A percentile compares a stretch with the other conserved stretches of the same genome.
phyloP scores from a whole-genome alignment of 2,329 filamentous ascomycete species.

The Aureobasidium musti region DNA sequence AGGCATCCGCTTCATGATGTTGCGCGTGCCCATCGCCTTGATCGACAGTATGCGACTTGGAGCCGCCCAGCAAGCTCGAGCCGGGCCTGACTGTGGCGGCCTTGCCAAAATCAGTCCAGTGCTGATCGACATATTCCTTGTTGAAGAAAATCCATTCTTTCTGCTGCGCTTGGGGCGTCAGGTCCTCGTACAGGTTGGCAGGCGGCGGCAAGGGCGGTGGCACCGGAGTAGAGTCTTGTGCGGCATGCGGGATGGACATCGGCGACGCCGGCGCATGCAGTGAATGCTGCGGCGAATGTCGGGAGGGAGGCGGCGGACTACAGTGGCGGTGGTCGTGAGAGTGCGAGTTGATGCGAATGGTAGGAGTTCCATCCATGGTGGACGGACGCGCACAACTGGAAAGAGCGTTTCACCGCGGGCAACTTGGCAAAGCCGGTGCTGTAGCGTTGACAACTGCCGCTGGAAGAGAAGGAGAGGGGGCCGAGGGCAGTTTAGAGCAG shows the following conservation, averaged over 20 bases:
- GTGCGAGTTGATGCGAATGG: slow-evolving; percentile 40
- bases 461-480: slow-evolving; percentile 2
- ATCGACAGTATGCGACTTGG: slow-evolving; percentile 1
- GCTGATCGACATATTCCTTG: slow-evolving; percentile 42
- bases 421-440: slow-evolving; percentile 23
- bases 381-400: slow-evolving; percentile 7
- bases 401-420: slow-evolving; percentile 20
- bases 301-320: slow-evolving; percentile 39
- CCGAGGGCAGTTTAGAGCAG: not conserved
- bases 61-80: slow-evolving; percentile 49
- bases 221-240: slow-evolving; percentile 48
- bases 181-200: slow-evolving; percentile 55
- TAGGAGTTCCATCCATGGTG: slow-evolving; percentile 35
- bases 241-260: slow-evolving; percentile 63
- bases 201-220: slow-evolving; percentile 68
- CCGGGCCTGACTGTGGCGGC: slow-evolving; percentile 51
- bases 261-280: slow-evolving; percentile 52
- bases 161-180: slow-evolving; percentile 58
- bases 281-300: slow-evolving; percentile 43
- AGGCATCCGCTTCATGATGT: slow-evolving; percentile 38
- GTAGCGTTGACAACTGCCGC: slow-evolving; percentile 23
- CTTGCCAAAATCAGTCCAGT: slow-evolving; percentile 51
- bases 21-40: slow-evolving; percentile 33
- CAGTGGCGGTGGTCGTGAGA: slow-evolving; percentile 43
- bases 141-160: slow-evolving; percentile 66